phyloP scores from a whole-genome alignment of 495 filamentous ascomycete species.

The Lasiosphaeria ovina region DNA sequence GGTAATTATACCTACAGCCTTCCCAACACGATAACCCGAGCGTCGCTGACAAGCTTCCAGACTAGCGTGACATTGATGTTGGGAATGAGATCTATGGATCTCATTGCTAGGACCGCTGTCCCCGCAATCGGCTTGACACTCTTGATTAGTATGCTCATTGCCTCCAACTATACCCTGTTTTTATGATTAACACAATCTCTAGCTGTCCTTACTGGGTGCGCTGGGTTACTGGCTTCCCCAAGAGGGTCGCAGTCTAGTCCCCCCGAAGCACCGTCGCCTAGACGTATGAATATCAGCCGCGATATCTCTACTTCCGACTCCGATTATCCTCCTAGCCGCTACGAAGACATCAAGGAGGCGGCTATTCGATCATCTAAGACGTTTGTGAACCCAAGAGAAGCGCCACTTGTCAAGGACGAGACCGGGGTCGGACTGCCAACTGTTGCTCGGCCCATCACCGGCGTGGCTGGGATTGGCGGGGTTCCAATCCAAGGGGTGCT shows the following conservation, averaged over 20 bases:
- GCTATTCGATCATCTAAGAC: constrained; percentile 38
- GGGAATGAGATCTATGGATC: constrained; percentile 39
- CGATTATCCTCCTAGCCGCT: constrained; percentile 44
- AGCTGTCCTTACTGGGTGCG: constrained; percentile 31
- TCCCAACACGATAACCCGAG: constrained; percentile 1
- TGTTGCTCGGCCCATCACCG: constrained; percentile 26
- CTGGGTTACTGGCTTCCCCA: constrained; percentile 19
- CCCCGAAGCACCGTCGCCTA: constrained; percentile 32
- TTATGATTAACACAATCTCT: constrained; percentile 12
- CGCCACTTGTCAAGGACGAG: constrained; percentile 27
- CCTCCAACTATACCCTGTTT: background rate
- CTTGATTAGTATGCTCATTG: constrained; percentile 43
- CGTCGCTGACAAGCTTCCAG: constrained; percentile 31
- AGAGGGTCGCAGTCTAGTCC: constrained; percentile 18
- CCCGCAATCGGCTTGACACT: constrained; percentile 49
- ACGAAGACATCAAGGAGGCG: constrained; percentile 44
- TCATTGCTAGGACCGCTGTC: constrained; percentile 47
- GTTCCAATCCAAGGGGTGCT: constrained; percentile 21
- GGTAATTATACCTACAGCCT: constrained; percentile 21
- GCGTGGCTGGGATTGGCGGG: constrained; percentile 18
- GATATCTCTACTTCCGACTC: constrained; percentile 45
- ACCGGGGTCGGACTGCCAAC: constrained; percentile 16
- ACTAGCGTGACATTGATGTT: constrained; percentile 49
- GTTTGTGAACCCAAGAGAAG: constrained; percentile 35
- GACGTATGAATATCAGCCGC: constrained; percentile 33